A percentile compares a stretch with the other conserved stretches of the same genome.
Evolutionary conservation across 148 eudicot species (phyloP).

Genomic region (Chenopodium formosanum): DNA sequence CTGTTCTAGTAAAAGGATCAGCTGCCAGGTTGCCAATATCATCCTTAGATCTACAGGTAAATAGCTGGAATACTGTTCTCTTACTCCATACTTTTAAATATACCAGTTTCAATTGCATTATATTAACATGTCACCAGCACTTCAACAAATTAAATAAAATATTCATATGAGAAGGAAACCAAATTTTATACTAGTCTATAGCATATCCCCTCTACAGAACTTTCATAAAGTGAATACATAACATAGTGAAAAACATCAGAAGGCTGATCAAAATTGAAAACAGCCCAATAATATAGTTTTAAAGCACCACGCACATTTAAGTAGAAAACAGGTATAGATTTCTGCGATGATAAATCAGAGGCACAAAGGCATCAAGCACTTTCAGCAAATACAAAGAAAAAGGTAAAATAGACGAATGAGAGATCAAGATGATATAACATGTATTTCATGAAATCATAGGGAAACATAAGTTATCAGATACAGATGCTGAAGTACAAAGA

Average conservation of each 20-base stretch:
- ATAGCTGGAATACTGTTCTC: not conserved
- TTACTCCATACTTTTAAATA: not conserved
- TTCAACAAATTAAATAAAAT: not conserved
- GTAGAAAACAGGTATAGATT: not conserved
- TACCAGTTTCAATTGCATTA: not conserved
- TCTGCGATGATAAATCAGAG: not conserved
- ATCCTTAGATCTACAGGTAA: not conserved
- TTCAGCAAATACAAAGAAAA: not conserved
- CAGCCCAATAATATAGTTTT: not conserved
- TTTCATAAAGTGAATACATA: not conserved
- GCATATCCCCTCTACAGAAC: not conserved
- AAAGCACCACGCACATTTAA: not conserved
- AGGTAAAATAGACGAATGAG: not conserved
- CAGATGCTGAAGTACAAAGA: constrained; percentile 5
- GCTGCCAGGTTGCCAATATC: not conserved
- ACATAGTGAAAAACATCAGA: not conserved
- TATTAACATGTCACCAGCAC: not conserved
- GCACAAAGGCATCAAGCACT: not conserved
- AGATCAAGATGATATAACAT: constrained; percentile 3
- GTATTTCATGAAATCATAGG: constrained; percentile 2
- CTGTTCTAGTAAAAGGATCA: not conserved
- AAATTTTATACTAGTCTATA: too few species aligned
- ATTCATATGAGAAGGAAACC: not conserved
- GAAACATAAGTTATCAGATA: constrained; percentile 8
- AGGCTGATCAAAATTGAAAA: not conserved